Percentiles rank a stretch among this genome's conserved stretches.
phyloP scores from a whole-genome alignment of 2,329 filamentous ascomycete genomes.

The Fusarium protoensiforme region DNA sequence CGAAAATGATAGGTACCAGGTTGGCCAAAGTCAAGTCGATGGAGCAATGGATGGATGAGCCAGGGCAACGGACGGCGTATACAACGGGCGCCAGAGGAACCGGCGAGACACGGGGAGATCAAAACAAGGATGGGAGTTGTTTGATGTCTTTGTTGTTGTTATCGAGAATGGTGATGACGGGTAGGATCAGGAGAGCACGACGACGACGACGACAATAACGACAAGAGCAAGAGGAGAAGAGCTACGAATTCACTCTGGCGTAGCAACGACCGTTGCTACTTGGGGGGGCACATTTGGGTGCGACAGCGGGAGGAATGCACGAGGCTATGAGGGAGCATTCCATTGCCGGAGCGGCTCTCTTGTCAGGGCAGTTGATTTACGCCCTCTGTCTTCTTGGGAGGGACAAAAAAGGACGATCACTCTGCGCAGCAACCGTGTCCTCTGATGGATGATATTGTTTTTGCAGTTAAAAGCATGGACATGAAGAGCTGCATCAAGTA shows the following conservation, averaged over 20 bases:
- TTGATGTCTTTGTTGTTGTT: constrained; percentile 14
- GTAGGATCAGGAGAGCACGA: background rate
- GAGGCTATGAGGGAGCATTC: constrained; percentile 45
- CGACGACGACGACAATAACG: background rate
- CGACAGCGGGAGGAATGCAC: constrained; percentile 42
- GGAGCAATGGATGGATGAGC: constrained; percentile 31
- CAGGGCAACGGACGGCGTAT: constrained; percentile 6
- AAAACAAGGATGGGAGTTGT: constrained; percentile 17
- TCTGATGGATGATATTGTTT: constrained; percentile 1
- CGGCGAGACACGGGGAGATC: constrained; percentile 32
- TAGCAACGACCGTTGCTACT: constrained; percentile 40
- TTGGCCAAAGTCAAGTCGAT: constrained; percentile 40
- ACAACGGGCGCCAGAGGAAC: constrained; percentile 38
- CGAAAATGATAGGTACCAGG: constrained; percentile 9
- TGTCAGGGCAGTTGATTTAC: constrained; percentile 23
- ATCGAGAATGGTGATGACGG: background rate
- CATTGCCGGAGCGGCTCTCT: constrained; percentile 30
- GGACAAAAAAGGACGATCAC: constrained; percentile 18
- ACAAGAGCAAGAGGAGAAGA: constrained; percentile 10
- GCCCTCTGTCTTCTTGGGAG: constrained; percentile 29
- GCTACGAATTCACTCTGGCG: constrained; percentile 37
- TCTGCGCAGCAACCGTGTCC: constrained; percentile 16
- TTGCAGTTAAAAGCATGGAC: background rate
- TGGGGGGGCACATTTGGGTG: constrained; percentile 27
- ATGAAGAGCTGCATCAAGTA: background rate